phyloP scores from a whole-genome alignment of 1,284 basidiomycete species.

The Cystobasidiaceae sp. region DNA sequence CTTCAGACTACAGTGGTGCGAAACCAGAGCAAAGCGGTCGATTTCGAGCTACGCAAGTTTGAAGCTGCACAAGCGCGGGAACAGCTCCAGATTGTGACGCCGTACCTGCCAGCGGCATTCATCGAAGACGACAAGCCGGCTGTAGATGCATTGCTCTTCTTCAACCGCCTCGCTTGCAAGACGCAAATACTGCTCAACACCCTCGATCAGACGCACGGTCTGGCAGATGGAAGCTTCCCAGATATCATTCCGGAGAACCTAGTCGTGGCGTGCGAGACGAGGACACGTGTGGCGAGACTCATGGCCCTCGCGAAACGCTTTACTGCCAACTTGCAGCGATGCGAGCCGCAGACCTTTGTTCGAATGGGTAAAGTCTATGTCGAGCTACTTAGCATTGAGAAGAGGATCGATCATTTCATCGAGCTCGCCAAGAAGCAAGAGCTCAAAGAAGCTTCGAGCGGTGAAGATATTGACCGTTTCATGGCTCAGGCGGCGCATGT shows the following conservation, averaged over 20 bases:
- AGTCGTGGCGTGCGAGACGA: slow-evolving; percentile 85
- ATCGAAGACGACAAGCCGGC: slow-evolving; percentile 76
- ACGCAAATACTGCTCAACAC: slow-evolving; percentile 74
- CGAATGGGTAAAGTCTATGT: slow-evolving; percentile 74
- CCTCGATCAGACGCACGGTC: slow-evolving; percentile 70
- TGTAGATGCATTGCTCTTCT: slow-evolving; percentile 80
- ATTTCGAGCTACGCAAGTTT: slow-evolving; percentile 74
- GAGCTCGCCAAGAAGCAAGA: slow-evolving; percentile 76
- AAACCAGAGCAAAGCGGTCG: slow-evolving; percentile 79
- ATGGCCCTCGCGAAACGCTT: slow-evolving; percentile 81
- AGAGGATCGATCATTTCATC: slow-evolving; percentile 84
- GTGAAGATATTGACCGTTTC: slow-evolving; percentile 76
- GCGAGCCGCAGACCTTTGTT: slow-evolving; percentile 75
- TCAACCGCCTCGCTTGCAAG: slow-evolving; percentile 77
- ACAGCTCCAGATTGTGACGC: slow-evolving; percentile 60
- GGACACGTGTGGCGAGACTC: slow-evolving; percentile 70
- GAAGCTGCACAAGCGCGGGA: slow-evolving; percentile 76
- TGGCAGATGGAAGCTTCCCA: slow-evolving; percentile 70
- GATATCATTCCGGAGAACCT: slow-evolving; percentile 70
- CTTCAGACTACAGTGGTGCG: slow-evolving; percentile 82
- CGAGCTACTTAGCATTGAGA: slow-evolving; percentile 82
- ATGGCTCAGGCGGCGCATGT: slow-evolving; percentile 86
- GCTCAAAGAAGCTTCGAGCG: slow-evolving; percentile 87
- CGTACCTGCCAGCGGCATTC: slow-evolving; percentile 77
- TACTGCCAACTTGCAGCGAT: slow-evolving; percentile 67